These are phyloP conservation scores for Plectosphaerella sp. DNA, from an alignment of 2,329 filamentous ascomycete species.

Conservation along the genomic window DNA sequence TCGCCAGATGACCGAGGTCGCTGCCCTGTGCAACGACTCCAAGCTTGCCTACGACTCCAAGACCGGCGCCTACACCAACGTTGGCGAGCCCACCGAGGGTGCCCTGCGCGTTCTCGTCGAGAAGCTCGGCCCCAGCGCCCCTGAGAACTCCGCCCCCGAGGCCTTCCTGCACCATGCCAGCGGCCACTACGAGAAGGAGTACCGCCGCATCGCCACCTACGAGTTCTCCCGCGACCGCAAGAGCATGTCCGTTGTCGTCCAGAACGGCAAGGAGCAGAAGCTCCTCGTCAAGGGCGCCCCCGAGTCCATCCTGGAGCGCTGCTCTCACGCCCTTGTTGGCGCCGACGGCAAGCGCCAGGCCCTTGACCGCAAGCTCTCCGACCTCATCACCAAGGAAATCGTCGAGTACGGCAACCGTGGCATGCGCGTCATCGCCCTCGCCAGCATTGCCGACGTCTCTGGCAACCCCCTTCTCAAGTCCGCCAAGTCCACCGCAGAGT, in stretches of 20 bases:
- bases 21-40: conserved; percentile 84
- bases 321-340: conserved; percentile 76
- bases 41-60: conserved; percentile 77
- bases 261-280: conserved; percentile 64
- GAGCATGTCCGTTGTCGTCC: conserved; percentile 96
- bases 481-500: conserved; percentile 80
- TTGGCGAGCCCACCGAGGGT: conserved; percentile 94
- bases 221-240: conserved; percentile 98
- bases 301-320: conserved; percentile 90
- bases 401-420: conserved; percentile 88
- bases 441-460: conserved; percentile 72
- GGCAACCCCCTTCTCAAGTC: conserved; percentile 64
- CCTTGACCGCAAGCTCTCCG: conserved; percentile 64
- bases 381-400: conserved; percentile 73
- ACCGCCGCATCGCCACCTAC: conserved; percentile 76
- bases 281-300: conserved; percentile 95
- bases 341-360: conserved; percentile 71
- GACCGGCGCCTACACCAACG: conserved; percentile 68
- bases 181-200: conserved; percentile 73
- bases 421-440: conserved; percentile 90
- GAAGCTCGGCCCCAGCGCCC: conserved; percentile 83
- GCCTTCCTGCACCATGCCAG: conserved; percentile 78
- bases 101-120: conserved; percentile 86
- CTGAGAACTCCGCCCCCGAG: conserved; percentile 42
- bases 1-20: conserved; percentile 68